Base-by-base conservation (phyloP, 2,329 filamentous ascomycete genomes). In the Gnomoniopsis smithogilvyi region DNA sequence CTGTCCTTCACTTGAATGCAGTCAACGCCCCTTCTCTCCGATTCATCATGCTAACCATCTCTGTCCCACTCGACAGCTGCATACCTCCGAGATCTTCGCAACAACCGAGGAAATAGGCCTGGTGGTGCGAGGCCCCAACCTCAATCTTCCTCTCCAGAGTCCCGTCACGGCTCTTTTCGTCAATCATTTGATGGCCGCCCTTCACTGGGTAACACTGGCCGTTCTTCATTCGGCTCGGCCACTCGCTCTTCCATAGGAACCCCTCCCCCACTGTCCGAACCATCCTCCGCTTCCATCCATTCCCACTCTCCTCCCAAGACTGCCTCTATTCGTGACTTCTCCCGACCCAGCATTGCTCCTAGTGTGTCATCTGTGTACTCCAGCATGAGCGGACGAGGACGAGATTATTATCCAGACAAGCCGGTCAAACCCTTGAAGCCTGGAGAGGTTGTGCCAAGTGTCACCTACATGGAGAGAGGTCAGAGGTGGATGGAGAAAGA, bases 401-500 rank as follows among this genome's bases (percentile, higher is more conserved):
- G 75, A 46, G 81, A 85, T 66, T 84, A 83, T 69, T 82, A 80
- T 64, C 78, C 80, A 4, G 71, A 76, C 38, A 72, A 71, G 21
- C 66, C 77, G 3, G 67, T 68, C 3, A 63, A 72, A 33, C 79
- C 81, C 15, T 67, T 85, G 58, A 85, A 78, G 63, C 82, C 85
- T 1, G 83, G 80, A 2, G 80, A 86, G 53, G 80, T 88, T 51
- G 85, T 88, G 17, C 83, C 86, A 7, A 89, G 81, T 61, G 78
- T 85, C 47, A 85, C 82, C 8, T 92, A 92, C 70, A 87, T 90
- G 58, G 90, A 92, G 71, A 83, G 86, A 58, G 88, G 88, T 19
- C 84, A 86, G 68, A 78, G 89, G 66, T 91, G 89, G 87, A 90
- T 91, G 83, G 90, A 93, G 71, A 90, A 89, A 70, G 88, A 92